Percentiles rank a stretch among this genome's conserved stretches.
These are phyloP conservation scores for Fusarium fracticaudum DNA, from an alignment of 2,329 filamentous ascomycete genomes.

Conservation along the genomic window DNA sequence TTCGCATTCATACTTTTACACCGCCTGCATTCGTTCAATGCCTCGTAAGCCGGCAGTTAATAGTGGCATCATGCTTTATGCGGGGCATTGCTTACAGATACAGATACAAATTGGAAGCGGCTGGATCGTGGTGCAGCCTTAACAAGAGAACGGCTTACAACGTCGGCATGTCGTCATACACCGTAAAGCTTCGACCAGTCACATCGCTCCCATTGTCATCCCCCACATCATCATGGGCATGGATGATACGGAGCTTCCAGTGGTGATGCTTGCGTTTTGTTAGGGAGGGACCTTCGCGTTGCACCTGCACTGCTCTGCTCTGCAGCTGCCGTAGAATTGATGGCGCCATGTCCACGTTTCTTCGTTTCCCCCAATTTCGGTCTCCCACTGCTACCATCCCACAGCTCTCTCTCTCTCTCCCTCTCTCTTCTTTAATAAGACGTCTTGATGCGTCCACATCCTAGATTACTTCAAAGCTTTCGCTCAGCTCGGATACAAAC, in stretches of 20 bases:
- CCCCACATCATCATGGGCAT: conserved; percentile 39
- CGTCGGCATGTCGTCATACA: conserved; percentile 37
- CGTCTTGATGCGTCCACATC: conserved; percentile 30
- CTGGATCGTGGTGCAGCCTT: neutral
- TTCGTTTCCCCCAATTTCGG: conserved; percentile 15
- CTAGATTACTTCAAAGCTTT: conserved; percentile 28
- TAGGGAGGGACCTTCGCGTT: neutral
- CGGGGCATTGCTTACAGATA: conserved; percentile 14
- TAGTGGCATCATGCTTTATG: conserved; percentile 4
- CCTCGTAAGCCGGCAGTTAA: conserved; percentile 13
- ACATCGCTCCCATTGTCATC: conserved; percentile 39
- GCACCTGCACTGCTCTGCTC: neutral
- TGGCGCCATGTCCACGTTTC: conserved; percentile 27
- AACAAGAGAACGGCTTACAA: neutral
- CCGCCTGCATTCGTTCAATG: neutral
- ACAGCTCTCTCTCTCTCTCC: neutral
- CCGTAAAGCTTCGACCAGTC: conserved; percentile 31
- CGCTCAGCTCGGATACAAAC: conserved; percentile 13
- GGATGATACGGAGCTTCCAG: conserved; percentile 26
- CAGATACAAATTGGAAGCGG: neutral
- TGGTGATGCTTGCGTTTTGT: conserved; percentile 29
- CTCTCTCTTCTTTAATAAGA: conserved; percentile 2
- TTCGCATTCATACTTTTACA: neutral
- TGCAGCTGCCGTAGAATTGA: neutral
- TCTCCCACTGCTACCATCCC: conserved; percentile 4